These are phyloP conservation scores for Melocanna baccifera DNA, from an alignment of 176 grass and related monocot genomes.

Conservation along the genomic window DNA sequence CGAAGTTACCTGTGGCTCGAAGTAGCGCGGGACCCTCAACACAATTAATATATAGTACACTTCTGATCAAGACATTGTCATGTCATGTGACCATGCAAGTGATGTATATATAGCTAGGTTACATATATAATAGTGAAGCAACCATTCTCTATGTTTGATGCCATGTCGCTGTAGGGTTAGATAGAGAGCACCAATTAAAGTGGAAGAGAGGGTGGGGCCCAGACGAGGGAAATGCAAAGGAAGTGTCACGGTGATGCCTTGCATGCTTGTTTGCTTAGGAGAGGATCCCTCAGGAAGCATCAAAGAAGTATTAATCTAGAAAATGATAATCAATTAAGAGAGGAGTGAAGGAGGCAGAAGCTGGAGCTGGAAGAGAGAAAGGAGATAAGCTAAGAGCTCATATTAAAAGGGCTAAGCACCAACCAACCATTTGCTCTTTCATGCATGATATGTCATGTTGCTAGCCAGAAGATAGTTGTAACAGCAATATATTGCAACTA, in stretches of 20 bases:
- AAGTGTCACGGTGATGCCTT: conserved; percentile 47
- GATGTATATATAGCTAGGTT: conserved; percentile 2
- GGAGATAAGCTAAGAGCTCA: conserved; percentile 12
- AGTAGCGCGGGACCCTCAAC: too few relatives aligned
- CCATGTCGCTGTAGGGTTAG: conserved; percentile 89
- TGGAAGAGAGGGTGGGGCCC: conserved; percentile 39
- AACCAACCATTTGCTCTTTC: conserved; percentile 44
- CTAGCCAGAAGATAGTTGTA: conserved; percentile 31
- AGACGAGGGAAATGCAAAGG: conserved; percentile 28
- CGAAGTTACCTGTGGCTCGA: too few relatives aligned
- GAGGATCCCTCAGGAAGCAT: conserved; percentile 25
- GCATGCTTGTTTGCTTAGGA: conserved; percentile 31
- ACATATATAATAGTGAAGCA: conserved; percentile 29
- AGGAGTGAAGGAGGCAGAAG: conserved; percentile 49
- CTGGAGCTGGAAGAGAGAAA: conserved; percentile 26
- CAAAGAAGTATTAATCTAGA: not conserved
- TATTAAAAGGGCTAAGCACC: conserved; percentile 51
- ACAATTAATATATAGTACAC: not conserved
- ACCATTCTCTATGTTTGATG: conserved; percentile 57
- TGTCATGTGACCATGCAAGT: not conserved
- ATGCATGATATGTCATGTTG: conserved; percentile 30
- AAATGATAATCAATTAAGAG: not conserved
- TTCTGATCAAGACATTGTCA: conserved; percentile 1
- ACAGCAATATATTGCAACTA: not conserved
- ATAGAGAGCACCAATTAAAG: conserved; percentile 67